Conservation (phyloP, 257 asterid species). For the Lithospermum erythrorhizon region DNA sequence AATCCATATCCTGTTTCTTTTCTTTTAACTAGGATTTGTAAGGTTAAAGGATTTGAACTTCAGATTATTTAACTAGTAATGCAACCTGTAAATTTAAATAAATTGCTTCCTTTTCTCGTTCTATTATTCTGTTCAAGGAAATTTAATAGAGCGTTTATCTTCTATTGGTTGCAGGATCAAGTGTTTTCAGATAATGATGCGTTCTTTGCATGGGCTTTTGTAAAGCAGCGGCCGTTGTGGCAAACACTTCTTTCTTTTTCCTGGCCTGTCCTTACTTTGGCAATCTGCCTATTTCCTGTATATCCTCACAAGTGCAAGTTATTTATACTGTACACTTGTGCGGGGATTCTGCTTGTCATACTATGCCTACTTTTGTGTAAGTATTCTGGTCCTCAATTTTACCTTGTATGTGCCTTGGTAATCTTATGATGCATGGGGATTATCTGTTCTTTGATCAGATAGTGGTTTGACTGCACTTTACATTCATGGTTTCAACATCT, state of each 20-base stretch:
- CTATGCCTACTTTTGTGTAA: slow-evolving; percentile 70
- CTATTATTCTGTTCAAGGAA: background rate
- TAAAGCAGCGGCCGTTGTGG: slow-evolving; percentile 86
- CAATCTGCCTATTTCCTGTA: slow-evolving; percentile 97
- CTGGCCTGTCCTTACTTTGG: slow-evolving; percentile 96
- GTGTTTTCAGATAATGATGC: slow-evolving; percentile 87
- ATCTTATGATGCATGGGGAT: background rate
- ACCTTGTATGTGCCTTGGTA: slow-evolving; percentile 1
- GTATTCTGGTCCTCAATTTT: slow-evolving; percentile 23
- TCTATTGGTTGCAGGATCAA: slow-evolving; percentile 66
- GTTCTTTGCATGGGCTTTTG: slow-evolving; percentile 94
- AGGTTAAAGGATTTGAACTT: background rate
- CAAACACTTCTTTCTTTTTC: slow-evolving; percentile 95
- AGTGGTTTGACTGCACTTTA: background rate
- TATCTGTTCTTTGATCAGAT: background rate
- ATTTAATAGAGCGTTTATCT: slow-evolving; percentile 3
- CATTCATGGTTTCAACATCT: too few relatives aligned
- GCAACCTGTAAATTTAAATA: background rate
- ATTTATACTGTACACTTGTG: slow-evolving; percentile 84
- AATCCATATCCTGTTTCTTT: too few relatives aligned
- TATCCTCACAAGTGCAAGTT: slow-evolving; percentile 94
- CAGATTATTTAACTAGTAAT: background rate
- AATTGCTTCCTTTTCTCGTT: background rate
- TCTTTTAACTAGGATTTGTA: too few relatives aligned
- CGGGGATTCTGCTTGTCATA: slow-evolving; percentile 83